Evolutionary conservation across 768 basidiomycete genomes (phyloP).

Genomic region (Tephrocybe sp.): DNA sequence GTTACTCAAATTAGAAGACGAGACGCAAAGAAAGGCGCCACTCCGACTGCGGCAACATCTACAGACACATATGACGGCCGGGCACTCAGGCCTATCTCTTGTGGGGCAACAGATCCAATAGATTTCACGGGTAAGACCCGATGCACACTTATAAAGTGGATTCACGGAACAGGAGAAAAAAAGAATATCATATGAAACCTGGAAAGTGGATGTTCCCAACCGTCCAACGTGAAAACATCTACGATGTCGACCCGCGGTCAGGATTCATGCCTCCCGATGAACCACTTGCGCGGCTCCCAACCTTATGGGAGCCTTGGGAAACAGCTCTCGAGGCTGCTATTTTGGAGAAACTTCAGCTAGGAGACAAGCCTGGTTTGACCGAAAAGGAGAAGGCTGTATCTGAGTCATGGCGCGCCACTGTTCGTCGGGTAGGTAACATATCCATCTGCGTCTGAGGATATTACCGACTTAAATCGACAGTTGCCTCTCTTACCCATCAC

Average conservation of each 20-base stretch:
- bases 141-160: not conserved
- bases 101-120: not conserved
- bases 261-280: conserved; percentile 18
- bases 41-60: no score
- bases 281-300: conserved; percentile 14
- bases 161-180: not conserved
- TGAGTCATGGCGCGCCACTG: conserved; percentile 42
- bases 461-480: conserved; percentile 28
- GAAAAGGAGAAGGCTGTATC: conserved; percentile 34
- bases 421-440: conserved; percentile 36
- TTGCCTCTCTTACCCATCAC: conserved; percentile 49
- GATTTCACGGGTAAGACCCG: not conserved
- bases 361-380: conserved; percentile 41
- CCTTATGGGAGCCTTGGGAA: conserved; percentile 18
- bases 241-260: conserved; percentile 16
- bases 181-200: not conserved
- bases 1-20: no score
- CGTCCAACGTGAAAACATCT: conserved; percentile 4
- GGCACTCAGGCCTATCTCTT: not conserved
- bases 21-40: no score
- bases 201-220: not conserved
- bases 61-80: no score
- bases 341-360: conserved; percentile 37
- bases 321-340: conserved; percentile 14
- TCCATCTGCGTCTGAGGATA: not conserved